Evolutionary conservation across 208 protist genomes (phyloP).

Genomic region (Acanthamoeba lenticulata): DNA sequence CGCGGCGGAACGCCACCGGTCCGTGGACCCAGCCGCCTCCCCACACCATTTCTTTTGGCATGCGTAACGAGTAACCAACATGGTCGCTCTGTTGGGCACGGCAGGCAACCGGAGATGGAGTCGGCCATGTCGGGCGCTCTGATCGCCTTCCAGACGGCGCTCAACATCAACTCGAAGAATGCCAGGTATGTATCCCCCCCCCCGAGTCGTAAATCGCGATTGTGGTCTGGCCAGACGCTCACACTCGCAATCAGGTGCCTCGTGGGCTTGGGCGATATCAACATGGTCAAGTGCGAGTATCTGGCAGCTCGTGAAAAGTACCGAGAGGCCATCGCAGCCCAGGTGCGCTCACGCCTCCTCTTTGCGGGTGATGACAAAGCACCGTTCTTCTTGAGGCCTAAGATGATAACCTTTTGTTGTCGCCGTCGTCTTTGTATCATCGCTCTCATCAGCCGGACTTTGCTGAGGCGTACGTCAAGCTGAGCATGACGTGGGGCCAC

Average conservation of each 20-base stretch:
- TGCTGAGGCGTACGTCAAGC: background rate
- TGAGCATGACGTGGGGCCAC: background rate
- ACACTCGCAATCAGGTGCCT: background rate
- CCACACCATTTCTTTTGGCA: background rate
- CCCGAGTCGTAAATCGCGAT: background rate
- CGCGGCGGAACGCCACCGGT: background rate
- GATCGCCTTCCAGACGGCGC: slow-evolving; percentile 15
- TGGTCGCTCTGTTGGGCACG: background rate
- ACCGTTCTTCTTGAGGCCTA: background rate
- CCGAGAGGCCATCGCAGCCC: background rate
- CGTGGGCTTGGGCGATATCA: background rate
- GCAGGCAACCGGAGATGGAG: background rate
- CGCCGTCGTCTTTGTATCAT: background rate
- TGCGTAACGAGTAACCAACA: background rate
- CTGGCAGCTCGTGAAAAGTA: background rate
- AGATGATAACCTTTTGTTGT: too few relatives aligned
- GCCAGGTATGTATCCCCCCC: background rate
- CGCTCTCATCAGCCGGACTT: background rate
- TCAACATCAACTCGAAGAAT: background rate
- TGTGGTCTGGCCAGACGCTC: background rate
- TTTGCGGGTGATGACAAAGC: too few relatives aligned
- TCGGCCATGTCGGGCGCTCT: background rate
- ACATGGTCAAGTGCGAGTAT: background rate
- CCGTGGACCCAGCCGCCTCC: background rate
- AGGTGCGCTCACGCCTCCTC: background rate